Evolutionary conservation across 805 yeast genomes (phyloP).

Genomic region (Saturnispora bothae): DNA sequence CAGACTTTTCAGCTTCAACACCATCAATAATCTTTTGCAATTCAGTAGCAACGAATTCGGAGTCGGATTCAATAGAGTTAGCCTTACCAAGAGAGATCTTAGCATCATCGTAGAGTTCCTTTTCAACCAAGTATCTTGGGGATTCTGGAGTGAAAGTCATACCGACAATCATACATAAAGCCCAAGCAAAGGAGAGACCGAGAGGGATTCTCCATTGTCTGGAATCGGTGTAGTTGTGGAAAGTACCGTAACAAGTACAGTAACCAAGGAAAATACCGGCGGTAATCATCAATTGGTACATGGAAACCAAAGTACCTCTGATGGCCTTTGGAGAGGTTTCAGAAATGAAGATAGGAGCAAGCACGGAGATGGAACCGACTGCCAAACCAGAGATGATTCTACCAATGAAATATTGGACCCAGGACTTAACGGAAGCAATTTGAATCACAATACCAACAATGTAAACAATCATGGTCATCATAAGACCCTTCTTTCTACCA

Average conservation of each 20-base stretch:
- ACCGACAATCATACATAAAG: conserved; percentile 37
- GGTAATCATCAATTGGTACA: conserved; percentile 61
- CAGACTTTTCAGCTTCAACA: conserved; percentile 48
- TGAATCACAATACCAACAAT: conserved; percentile 53
- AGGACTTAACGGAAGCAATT: conserved; percentile 39
- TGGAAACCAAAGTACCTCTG: conserved; percentile 62
- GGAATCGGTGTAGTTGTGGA: conserved; percentile 35
- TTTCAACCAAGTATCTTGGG: conserved; percentile 51
- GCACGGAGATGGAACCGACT: conserved; percentile 44
- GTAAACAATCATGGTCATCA: conserved; percentile 44
- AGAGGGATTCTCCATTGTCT: conserved; percentile 63
- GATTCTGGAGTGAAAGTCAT: conserved; percentile 60
- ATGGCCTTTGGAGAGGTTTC: conserved; percentile 62
- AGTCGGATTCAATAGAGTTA: conserved; percentile 45
- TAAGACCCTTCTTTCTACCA: conserved; percentile 52
- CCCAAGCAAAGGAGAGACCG: conserved; percentile 41
- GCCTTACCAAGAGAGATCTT: conserved; percentile 43
- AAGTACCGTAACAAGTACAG: conserved; percentile 56
- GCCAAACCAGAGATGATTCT: conserved; percentile 48
- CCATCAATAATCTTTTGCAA: conserved; percentile 45
- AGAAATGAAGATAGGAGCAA: conserved; percentile 49
- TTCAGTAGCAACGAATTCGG: conserved; percentile 45
- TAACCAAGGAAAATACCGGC: conserved; percentile 64
- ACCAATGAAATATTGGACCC: conserved; percentile 60
- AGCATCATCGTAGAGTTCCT: conserved; percentile 42